Evolutionary conservation across 805 yeast species (phyloP).

Genomic region (Tetrapisispora taiwanensis): DNA sequence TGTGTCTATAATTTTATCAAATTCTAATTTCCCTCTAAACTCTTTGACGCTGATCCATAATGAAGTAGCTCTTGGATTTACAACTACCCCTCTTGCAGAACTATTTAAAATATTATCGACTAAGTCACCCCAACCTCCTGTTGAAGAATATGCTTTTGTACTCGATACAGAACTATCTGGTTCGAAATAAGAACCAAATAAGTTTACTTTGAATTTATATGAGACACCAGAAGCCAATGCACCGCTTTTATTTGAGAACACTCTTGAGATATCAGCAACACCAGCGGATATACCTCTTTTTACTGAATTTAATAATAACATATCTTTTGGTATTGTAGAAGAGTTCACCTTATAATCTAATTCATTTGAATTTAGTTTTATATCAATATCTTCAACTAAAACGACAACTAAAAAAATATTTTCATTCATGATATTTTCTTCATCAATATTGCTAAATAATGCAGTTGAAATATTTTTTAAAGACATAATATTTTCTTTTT

Average conservation of each 20-base stretch:
- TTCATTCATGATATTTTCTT: slow-evolving; percentile 47
- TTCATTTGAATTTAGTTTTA: slow-evolving; percentile 26
- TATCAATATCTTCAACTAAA: slow-evolving; percentile 48
- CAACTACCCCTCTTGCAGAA: slow-evolving; percentile 64
- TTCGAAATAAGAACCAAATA: slow-evolving; percentile 41
- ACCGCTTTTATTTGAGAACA: slow-evolving; percentile 57
- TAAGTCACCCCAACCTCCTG: slow-evolving; percentile 77
- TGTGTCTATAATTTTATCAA: slow-evolving; percentile 31
- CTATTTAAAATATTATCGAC: slow-evolving; percentile 71
- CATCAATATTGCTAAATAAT: slow-evolving; percentile 63
- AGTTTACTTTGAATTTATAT: slow-evolving; percentile 58
- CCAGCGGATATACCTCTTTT: slow-evolving; percentile 85
- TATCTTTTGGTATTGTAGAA: neutral
- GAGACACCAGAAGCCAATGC: slow-evolving; percentile 51
- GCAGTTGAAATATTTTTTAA: slow-evolving; percentile 71
- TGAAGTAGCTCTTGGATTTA: slow-evolving; percentile 70
- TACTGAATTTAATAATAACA: slow-evolving; percentile 21
- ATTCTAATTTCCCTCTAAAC: slow-evolving; percentile 41
- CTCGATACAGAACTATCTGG: slow-evolving; percentile 17
- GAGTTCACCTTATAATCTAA: neutral
- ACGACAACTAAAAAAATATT: slow-evolving; percentile 69
- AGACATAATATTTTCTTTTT: slow-evolving; percentile 45
- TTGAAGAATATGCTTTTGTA: neutral
- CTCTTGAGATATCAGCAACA: slow-evolving; percentile 72
- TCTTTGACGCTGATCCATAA: slow-evolving; percentile 66